Evolutionary conservation across 2,329 filamentous ascomycete genomes (phyloP).

Genomic region (Penicillium sp.): DNA sequence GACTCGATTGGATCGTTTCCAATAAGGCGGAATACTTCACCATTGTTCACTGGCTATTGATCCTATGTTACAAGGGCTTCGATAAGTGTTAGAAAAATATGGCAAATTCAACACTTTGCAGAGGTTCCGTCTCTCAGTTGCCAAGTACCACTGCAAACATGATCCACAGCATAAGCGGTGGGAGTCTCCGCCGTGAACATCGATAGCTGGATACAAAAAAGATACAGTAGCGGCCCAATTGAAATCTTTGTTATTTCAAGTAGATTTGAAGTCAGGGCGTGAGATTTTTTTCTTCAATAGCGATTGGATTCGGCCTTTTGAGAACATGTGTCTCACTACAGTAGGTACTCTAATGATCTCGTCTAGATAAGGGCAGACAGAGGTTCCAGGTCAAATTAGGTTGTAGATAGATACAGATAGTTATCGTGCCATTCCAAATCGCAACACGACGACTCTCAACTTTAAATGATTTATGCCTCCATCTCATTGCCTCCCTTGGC

Average conservation of each 20-base stretch:
- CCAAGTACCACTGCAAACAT: background rate
- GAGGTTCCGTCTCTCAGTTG: background rate
- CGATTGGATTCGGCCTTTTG: background rate
- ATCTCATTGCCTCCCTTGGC: constrained; percentile 1
- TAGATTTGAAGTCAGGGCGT: no score
- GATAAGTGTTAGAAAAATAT: background rate
- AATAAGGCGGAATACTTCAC: background rate
- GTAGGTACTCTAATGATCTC: background rate
- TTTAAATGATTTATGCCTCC: background rate
- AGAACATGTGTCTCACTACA: background rate
- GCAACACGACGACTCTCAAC: background rate
- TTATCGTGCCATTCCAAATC: background rate
- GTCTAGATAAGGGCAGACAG: background rate
- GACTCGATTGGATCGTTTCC: no score
- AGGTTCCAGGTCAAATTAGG: background rate
- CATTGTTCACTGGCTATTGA: background rate
- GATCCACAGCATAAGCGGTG: background rate
- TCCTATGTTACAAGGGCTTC: background rate
- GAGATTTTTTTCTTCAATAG: no score
- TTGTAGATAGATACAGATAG: background rate
- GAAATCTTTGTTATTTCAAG: background rate
- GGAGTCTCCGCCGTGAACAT: background rate
- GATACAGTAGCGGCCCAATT: background rate
- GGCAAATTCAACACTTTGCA: background rate
- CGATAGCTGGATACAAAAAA: background rate